Conservation (phyloP, 2,329 filamentous ascomycete genomes). For the Fusarium humuli region DNA sequence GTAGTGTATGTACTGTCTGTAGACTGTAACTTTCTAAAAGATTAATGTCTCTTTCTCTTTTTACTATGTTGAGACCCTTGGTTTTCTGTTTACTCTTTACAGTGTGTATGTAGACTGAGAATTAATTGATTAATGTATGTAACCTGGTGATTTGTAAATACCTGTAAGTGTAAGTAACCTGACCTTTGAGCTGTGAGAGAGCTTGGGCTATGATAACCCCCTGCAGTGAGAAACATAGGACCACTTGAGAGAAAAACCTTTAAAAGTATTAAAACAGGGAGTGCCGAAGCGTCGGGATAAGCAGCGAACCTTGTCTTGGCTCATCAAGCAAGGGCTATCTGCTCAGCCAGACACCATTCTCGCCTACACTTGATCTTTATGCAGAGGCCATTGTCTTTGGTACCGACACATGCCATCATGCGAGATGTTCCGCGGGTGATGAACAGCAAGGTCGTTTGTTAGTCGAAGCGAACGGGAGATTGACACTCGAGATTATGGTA, state of each 20-base stretch:
- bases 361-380: neutral
- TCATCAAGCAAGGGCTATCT: neutral
- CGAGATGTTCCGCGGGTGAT: neutral
- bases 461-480: slow-evolving; percentile 32
- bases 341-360: neutral
- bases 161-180: neutral
- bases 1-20: neutral
- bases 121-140: neutral
- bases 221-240: slow-evolving; percentile 11
- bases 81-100: neutral
- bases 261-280: slow-evolving; percentile 25
- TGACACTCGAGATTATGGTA: slow-evolving; percentile 34
- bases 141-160: neutral
- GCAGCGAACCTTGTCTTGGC: slow-evolving; percentile 11
- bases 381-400: neutral
- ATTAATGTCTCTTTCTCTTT: neutral
- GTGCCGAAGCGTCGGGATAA: slow-evolving; percentile 39
- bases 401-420: neutral
- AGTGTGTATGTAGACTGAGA: neutral
- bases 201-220: slow-evolving; percentile 2
- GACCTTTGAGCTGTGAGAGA: neutral
- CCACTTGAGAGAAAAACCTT: slow-evolving; percentile 3
- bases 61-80: neutral
- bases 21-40: neutral
- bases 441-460: neutral